Percentiles rank a stretch among this genome's conserved stretches.
phyloP scores from a whole-genome alignment of 2,329 filamentous ascomycete genomes.

The Calonectria pseudoturangicola region DNA sequence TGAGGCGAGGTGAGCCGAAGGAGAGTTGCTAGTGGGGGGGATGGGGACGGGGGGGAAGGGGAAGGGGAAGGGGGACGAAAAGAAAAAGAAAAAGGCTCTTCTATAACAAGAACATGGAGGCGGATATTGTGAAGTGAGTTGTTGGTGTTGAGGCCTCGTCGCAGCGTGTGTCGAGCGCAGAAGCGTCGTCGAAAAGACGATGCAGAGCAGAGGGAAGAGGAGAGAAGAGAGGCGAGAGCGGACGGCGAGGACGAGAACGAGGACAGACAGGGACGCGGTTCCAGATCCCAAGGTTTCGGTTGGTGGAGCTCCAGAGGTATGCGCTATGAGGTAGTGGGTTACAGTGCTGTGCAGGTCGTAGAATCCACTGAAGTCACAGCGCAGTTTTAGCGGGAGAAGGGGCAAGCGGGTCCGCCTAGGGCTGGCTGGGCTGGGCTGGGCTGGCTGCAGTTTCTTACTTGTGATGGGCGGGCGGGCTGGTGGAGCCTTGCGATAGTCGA shows the following conservation, averaged over 20 bases:
- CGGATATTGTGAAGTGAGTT: conserved; percentile 34
- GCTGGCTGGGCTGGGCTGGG: conserved; percentile 11
- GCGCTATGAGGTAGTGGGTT: conserved; percentile 25
- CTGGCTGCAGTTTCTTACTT: conserved; percentile 2
- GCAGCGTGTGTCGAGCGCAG: conserved; percentile 33
- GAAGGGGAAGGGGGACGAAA: conserved; percentile 39
- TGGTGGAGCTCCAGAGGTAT: conserved; percentile 34
- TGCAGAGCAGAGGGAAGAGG: conserved; percentile 43
- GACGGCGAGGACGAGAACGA: conserved; percentile 9
- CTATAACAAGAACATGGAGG: conserved; percentile 62
- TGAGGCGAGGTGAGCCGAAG: conserved; percentile 18
- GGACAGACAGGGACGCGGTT: conserved; percentile 25
- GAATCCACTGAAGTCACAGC: conserved; percentile 30
- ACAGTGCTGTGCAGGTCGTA: conserved; percentile 15
- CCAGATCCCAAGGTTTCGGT: conserved; percentile 32
- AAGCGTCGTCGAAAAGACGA: conserved; percentile 47
- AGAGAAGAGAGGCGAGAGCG: conserved; percentile 45
- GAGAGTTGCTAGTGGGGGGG: conserved; percentile 22
- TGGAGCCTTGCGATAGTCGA: conserved; percentile 15
- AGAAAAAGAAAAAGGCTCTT: conserved; percentile 53
- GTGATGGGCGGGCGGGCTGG: conserved; percentile 16
- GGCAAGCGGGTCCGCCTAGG: conserved; percentile 26
- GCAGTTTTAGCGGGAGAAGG: conserved; percentile 24
- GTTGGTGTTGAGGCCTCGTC: conserved; percentile 22
- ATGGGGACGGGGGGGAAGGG: conserved; percentile 35